A percentile compares a stretch with the other conserved stretches of the same genome.
phyloP scores from a whole-genome alignment of 192 early-diverging fungal genomes.

The Rhizoclosmatium sp. region DNA sequence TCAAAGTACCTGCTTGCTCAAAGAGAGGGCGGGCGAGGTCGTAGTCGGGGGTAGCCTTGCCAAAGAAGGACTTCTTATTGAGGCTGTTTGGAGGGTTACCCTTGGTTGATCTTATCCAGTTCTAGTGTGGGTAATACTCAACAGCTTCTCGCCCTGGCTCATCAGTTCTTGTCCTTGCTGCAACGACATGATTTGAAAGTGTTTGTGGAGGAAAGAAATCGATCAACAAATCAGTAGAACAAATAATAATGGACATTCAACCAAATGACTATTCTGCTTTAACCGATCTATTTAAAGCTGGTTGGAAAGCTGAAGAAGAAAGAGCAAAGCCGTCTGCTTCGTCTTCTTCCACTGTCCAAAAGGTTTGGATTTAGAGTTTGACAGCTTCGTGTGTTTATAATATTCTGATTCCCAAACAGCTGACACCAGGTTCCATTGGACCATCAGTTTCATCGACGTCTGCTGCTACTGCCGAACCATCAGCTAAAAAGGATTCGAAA shows the following conservation, averaged over 20 bases:
- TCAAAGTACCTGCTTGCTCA: slow-evolving; percentile 74
- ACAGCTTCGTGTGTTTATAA: too few relatives aligned
- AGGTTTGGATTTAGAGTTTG: neutral
- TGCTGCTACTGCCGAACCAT: neutral
- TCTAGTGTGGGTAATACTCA: neutral
- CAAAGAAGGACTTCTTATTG: slow-evolving; percentile 49
- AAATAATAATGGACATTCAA: slow-evolving; percentile 15
- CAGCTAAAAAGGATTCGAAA: neutral
- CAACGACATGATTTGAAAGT: neutral
- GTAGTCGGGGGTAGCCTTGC: slow-evolving; percentile 80
- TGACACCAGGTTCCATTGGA: slow-evolving; percentile 30
- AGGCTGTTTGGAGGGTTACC: neutral
- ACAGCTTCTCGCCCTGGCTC: slow-evolving; percentile 22
- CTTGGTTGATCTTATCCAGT: neutral
- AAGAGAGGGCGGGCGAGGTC: slow-evolving; percentile 75
- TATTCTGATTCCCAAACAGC: neutral
- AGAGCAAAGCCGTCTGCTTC: neutral
- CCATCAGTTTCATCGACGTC: neutral
- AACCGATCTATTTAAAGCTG: slow-evolving; percentile 31
- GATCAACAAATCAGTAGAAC: neutral
- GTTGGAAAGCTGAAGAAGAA: slow-evolving; percentile 5
- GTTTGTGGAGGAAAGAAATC: neutral
- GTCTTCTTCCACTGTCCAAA: neutral
- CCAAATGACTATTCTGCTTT: slow-evolving; percentile 21
- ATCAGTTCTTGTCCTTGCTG: slow-evolving; percentile 20